Base-by-base conservation (phyloP, 192 early-diverging fungal genomes). In the Linnemannia elongata region DNA sequence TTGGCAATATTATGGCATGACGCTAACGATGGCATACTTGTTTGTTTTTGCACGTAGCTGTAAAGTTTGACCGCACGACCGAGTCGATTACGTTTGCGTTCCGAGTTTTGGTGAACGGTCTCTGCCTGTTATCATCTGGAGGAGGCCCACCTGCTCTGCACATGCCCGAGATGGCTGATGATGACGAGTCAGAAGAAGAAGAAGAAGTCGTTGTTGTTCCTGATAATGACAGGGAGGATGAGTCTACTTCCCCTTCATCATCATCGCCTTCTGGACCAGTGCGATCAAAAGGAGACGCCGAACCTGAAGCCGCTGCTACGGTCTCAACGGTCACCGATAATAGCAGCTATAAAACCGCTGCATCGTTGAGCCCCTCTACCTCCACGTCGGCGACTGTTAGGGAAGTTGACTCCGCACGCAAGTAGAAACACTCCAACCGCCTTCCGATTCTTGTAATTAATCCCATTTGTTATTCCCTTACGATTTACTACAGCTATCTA, bases 101-200 rank as follows among this genome's bases (percentile, higher is more conserved):
- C 36, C 69, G 84, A 12, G 79, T 86, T 1, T 49, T 86, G 36
- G 84, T 86, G 20, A 86, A 86, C 74, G 84, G 84, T 3, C 24
- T 86, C 27, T 86, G 84, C 45, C 39, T 86, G 36, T 45, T 86
- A 4, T 76, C 84, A 8, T 80, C 84, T 24, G 84, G 84, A 20
- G 84, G 84, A 38, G 84, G 84, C 17, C 84, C 84, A 5, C 84
- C 84, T 35, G 84, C 84, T 5, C 38, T 86, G 35, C 84, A 86
- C 36, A 86, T 86, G 84, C 84, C 84, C 20, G 84, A 86, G 47
- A 81, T 86, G 71, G 75, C 79, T 20, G 84, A 86, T 35, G 84
- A 86, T 66, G 82, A 84, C 2, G 82, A 84, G 63, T 84, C 77
- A 8, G 79, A 74, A 33, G 82, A 84, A 33, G 82, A 75, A 10